Percentiles rank a stretch among this genome's conserved stretches.
phyloP scores from a whole-genome alignment of 2,329 filamentous ascomycete species.

The Dactylonectria estremocensis region DNA sequence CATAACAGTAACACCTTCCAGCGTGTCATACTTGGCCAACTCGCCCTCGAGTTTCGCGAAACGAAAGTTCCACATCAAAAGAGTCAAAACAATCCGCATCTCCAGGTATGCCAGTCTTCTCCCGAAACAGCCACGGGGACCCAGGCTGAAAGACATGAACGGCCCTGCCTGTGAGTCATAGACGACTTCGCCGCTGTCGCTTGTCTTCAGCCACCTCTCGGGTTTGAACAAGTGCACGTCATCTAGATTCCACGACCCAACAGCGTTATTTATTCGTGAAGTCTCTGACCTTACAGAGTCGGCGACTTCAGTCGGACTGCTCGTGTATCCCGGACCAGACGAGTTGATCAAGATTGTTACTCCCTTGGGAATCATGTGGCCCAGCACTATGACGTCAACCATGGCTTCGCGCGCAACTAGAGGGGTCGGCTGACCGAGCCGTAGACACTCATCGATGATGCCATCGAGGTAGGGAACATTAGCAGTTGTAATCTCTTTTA shows the following conservation, averaged over 20 bases:
- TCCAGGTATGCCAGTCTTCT: slow-evolving; percentile 49
- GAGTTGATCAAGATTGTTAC: too few species aligned
- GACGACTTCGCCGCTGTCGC: slow-evolving; percentile 15
- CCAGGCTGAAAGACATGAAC: slow-evolving; percentile 53
- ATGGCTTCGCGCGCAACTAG: slow-evolving; percentile 26
- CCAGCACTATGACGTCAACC: slow-evolving; percentile 31
- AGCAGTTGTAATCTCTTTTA: slow-evolving; percentile 43
- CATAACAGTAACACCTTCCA: neutral
- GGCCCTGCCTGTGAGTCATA: slow-evolving; percentile 53
- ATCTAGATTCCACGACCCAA: neutral
- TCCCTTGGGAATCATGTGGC: slow-evolving; percentile 33
- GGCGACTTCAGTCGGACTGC: too few species aligned
- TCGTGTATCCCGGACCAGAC: too few species aligned
- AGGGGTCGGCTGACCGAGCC: slow-evolving; percentile 29
- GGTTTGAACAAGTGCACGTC: slow-evolving; percentile 27
- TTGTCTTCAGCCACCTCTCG: slow-evolving; percentile 32
- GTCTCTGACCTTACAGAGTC: too few species aligned
- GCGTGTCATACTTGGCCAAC: neutral
- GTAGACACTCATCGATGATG: slow-evolving; percentile 52
- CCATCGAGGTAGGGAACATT: slow-evolving; percentile 51
- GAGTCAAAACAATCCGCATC: slow-evolving; percentile 46
- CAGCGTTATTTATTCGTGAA: too few species aligned
- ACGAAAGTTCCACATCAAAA: slow-evolving; percentile 51
- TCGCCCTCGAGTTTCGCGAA: neutral
- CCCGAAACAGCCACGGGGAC: slow-evolving; percentile 56